Base-by-base conservation (phyloP, 2,329 filamentous ascomycete species). In the Monilinia polystroma region DNA sequence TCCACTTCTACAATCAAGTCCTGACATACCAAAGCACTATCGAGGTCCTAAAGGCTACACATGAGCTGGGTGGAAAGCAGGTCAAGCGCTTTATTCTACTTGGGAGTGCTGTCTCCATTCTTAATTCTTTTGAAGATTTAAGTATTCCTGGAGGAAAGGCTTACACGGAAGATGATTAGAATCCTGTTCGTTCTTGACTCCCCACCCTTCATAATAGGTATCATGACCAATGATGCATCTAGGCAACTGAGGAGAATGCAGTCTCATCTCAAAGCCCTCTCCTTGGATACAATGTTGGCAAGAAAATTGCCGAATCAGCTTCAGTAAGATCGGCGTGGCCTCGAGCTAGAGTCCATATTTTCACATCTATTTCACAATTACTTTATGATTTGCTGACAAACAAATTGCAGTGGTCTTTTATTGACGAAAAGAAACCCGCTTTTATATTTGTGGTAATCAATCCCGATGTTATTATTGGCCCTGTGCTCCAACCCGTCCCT, bases 41-140 rank as follows among this genome's bases (percentile, higher is more conserved):
- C 71, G 89, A 89, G 41, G 86, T 95, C 66, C 88, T 91, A 49
- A 84, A 88, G 70, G 87, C 90, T 26, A 82, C 93, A 70, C 86
- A 88, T 73, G 80, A 81, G 68, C 70, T 84, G 75, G 74, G 83
- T 67, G 81, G 62, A 72, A 77, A 16, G 78, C 80, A 68, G 69
- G 71, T 74, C 35, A 72, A 71, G 45, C 68, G 71, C 20, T 68
- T 77, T 32, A 72, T 86, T 53, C 82, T 89, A 71, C 64, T 85
- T 82, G 74, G 76, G 73, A 67, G 74, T 66, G 73, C 71, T 2
- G 88, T 86, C 1, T 87, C 85, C 5, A 87, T 85, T 4, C 88
- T 88, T 71, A 86, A 87, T 45, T 80, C 85, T 0, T 86, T 88
- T 43, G 70, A 87, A 66, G 80, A 87, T 70, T 66, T 72, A 29